A percentile compares a stretch with the other conserved stretches of the same genome.
Evolutionary conservation across 208 protist genomes (phyloP).

Genomic region (Trypanosoma scelopori): DNA sequence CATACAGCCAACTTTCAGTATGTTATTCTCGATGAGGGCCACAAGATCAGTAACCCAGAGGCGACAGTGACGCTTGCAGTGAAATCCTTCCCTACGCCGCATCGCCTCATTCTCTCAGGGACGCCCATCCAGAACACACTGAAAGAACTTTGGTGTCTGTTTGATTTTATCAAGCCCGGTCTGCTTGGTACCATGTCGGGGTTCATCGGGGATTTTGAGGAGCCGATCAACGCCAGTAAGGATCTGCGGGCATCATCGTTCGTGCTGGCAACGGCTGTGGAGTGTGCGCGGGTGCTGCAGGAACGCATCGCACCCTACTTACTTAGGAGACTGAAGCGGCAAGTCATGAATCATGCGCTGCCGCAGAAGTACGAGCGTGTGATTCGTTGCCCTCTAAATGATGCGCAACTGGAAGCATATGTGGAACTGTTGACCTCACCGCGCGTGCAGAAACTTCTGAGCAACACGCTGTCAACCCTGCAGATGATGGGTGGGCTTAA

Average conservation of each 20-base stretch:
- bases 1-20: conserved; percentile 89
- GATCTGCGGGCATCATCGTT: conserved; percentile 89
- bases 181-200: conserved; percentile 88
- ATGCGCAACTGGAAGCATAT: conserved; percentile 93
- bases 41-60: conserved; percentile 97
- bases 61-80: conserved; percentile 92
- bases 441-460: conserved; percentile 62
- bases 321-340: conserved; percentile 94
- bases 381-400: conserved; percentile 94
- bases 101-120: conserved; percentile 95
- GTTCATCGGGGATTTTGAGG: conserved; percentile 84
- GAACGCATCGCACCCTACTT: conserved; percentile 95
- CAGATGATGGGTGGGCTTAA: conserved; percentile 42
- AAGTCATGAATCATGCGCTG: conserved; percentile 87
- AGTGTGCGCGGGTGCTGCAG: conserved; percentile 92
- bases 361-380: conserved; percentile 97
- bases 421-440: conserved; percentile 77
- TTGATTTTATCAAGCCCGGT: conserved; percentile 98
- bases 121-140: conserved; percentile 99
- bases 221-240: conserved; percentile 84
- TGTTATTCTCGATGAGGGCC: conserved; percentile 97
- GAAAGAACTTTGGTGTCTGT: conserved; percentile 98
- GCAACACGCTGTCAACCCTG: conserved; percentile 31
- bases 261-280: conserved; percentile 92
- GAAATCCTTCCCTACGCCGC: conserved; percentile 93